phyloP scores from a whole-genome alignment of 2,329 filamentous ascomycete genomes.

The Talaromyces sp. region DNA sequence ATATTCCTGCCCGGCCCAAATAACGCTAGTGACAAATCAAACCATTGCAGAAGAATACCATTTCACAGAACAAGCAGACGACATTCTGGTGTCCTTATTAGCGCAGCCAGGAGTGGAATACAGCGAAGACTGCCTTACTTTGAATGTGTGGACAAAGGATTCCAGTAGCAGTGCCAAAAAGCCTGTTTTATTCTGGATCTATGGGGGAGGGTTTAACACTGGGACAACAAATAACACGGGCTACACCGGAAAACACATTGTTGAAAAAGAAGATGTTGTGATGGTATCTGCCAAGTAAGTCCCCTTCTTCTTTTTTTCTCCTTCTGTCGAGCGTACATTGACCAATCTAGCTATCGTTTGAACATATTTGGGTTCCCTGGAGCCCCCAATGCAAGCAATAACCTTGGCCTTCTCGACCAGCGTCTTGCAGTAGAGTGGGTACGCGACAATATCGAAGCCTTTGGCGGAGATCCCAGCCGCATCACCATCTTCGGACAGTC shows the following conservation, averaged over 20 bases:
- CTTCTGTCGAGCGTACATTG: not conserved
- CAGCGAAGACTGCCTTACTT: constrained; percentile 6
- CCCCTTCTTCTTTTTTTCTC: not conserved
- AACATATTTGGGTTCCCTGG: constrained; percentile 6
- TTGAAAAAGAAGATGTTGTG: constrained; percentile 2
- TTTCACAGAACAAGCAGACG: constrained; percentile 1
- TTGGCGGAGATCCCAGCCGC: constrained; percentile 72
- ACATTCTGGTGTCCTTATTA: not conserved
- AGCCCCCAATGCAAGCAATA: constrained; percentile 28
- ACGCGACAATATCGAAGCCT: constrained; percentile 67
- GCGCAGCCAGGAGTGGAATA: constrained; percentile 1
- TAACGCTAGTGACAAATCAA: not conserved
- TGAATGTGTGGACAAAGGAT: not conserved
- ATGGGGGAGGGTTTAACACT: constrained; percentile 49
- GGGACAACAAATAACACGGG: constrained; percentile 2
- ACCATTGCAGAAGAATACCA: not conserved
- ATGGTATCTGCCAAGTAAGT: constrained; percentile 4
- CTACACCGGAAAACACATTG: constrained; percentile 3
- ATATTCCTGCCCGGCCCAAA: constrained; percentile 3
- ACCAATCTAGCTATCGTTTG: not conserved
- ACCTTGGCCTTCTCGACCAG: constrained; percentile 68
- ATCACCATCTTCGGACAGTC: constrained; percentile 76
- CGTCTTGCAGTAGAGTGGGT: constrained; percentile 69
- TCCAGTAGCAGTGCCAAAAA: constrained; percentile 43
- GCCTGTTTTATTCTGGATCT: constrained; percentile 67